These are phyloP conservation scores for Pythium folliculosum DNA, from an alignment of 352 stramenopile species.

Conservation along the genomic window DNA sequence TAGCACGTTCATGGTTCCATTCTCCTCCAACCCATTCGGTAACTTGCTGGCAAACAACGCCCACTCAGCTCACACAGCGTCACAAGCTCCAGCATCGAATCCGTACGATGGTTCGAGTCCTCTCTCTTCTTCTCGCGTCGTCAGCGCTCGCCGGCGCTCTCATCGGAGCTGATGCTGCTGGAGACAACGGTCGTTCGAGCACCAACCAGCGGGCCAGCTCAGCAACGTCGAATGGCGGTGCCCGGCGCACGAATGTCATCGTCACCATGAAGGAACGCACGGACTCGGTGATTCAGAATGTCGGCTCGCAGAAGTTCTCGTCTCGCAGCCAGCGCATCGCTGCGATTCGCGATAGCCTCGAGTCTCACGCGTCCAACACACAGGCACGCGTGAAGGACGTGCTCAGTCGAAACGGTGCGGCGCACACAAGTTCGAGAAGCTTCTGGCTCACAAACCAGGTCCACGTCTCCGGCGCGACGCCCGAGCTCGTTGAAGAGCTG, in stretches of 20 bases:
- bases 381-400: constrained; percentile 36
- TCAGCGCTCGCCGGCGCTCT: background rate
- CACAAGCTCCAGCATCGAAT: background rate
- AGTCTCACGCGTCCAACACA: constrained; percentile 36
- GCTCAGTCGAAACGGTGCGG: constrained; percentile 24
- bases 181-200: constrained; percentile 9
- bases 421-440: constrained; percentile 37
- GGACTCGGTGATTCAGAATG: constrained; percentile 30
- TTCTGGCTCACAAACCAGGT: constrained; percentile 72
- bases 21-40: constrained; percentile 10
- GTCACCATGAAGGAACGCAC: constrained; percentile 50
- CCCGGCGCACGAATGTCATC: constrained; percentile 45
- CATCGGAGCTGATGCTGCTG: background rate
- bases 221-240: constrained; percentile 13
- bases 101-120: constrained; percentile 20
- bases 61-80: background rate
- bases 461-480: constrained; percentile 48
- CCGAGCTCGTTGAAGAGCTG: constrained; percentile 48
- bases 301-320: constrained; percentile 41
- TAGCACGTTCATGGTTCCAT: no score
- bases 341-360: constrained; percentile 39
- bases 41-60: constrained; percentile 13
- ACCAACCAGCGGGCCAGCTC: constrained; percentile 24
- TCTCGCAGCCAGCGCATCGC: constrained; percentile 33
- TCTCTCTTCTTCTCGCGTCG: constrained; percentile 11